Conservation (phyloP, 2,329 filamentous ascomycete species). For the Microdochium bolleyi region DNA sequence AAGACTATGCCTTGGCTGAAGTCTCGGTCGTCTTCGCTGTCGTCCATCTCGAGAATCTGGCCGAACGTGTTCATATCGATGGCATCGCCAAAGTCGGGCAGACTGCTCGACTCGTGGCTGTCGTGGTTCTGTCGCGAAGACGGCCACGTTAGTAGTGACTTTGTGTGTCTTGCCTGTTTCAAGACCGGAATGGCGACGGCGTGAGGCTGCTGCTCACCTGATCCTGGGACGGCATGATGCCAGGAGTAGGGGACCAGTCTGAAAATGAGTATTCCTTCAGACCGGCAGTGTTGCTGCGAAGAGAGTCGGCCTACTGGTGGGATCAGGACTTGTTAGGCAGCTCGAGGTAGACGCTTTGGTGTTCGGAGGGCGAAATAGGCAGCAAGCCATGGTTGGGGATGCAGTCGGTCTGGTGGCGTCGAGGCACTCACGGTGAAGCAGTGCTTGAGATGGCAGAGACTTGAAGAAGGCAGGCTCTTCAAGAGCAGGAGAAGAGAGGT, state of each 20-base stretch:
- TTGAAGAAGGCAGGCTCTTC: too few relatives aligned
- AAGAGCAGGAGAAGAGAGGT: too few relatives aligned
- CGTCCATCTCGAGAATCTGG: slow-evolving; percentile 98
- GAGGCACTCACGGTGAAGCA: too few relatives aligned
- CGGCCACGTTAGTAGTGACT: background rate
- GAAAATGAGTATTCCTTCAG: background rate
- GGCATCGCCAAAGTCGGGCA: slow-evolving; percentile 61
- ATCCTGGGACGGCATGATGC: slow-evolving; percentile 16
- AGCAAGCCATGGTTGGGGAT: too few relatives aligned
- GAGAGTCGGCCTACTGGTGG: too few relatives aligned
- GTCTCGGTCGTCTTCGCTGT: slow-evolving; percentile 73
- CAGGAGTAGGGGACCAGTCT: background rate
- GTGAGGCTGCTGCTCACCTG: slow-evolving; percentile 9
- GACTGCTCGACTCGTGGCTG: slow-evolving; percentile 34
- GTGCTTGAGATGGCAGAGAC: too few relatives aligned
- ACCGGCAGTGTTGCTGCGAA: background rate
- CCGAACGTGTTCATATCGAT: slow-evolving; percentile 78
- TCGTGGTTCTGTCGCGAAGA: slow-evolving; percentile 33
- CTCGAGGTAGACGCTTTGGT: too few relatives aligned
- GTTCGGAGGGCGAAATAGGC: too few relatives aligned
- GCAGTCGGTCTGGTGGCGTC: too few relatives aligned
- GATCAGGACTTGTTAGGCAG: too few relatives aligned
- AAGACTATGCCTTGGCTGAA: slow-evolving; percentile 86
- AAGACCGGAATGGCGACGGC: background rate
- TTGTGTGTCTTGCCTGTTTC: background rate